phyloP scores from a whole-genome alignment of 164 flowering plant genomes.

The Berberis vulgaris region DNA sequence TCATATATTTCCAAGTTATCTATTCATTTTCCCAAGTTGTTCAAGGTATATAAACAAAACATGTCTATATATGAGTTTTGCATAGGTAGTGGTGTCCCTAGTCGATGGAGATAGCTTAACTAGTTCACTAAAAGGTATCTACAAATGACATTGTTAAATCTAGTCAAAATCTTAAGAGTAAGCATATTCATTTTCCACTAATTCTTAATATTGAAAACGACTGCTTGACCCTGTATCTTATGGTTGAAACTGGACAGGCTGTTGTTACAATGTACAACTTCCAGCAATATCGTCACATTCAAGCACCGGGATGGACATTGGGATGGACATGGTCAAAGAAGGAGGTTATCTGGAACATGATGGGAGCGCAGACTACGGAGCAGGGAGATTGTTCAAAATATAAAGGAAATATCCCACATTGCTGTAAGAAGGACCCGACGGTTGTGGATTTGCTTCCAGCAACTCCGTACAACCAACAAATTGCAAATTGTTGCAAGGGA shows the following conservation, averaged over 20 bases:
- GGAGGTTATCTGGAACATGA: slow-evolving; percentile 72
- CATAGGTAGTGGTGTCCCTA: too few species aligned
- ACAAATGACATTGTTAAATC: too few species aligned
- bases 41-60: too few species aligned
- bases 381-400: slow-evolving; percentile 73
- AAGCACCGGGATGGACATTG: slow-evolving; percentile 65
- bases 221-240: neutral
- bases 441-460: slow-evolving; percentile 70
- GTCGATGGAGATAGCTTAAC: too few species aligned
- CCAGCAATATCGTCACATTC: slow-evolving; percentile 78
- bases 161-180: too few species aligned
- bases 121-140: too few species aligned
- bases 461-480: slow-evolving; percentile 74
- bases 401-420: slow-evolving; percentile 60
- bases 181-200: too few species aligned
- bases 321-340: slow-evolving; percentile 78
- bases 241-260: slow-evolving; percentile 37
- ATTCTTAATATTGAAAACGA: too few species aligned
- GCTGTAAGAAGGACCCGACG: slow-evolving; percentile 61
- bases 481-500: slow-evolving; percentile 72
- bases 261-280: slow-evolving; percentile 69
- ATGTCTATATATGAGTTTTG: too few species aligned
- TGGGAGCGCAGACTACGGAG: slow-evolving; percentile 64
- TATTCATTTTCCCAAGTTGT: too few species aligned
- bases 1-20: too few species aligned